Evolutionary conservation across 768 basidiomycete species (phyloP).

Genomic region (Trametes maxima): DNA sequence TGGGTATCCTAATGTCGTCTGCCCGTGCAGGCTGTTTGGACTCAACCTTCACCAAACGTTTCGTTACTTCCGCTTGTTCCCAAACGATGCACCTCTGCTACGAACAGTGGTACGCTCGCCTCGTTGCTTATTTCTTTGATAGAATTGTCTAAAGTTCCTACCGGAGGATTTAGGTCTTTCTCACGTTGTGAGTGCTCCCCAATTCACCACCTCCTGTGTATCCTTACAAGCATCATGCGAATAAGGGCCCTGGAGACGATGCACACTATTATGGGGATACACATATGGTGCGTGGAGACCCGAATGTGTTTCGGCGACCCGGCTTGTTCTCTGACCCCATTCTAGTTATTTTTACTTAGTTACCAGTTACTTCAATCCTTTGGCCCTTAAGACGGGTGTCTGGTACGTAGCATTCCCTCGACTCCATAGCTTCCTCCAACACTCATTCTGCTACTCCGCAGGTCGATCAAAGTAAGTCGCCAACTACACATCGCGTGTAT

Average conservation of each 20-base stretch:
- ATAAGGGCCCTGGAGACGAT: not conserved
- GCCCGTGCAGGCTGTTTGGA: not conserved
- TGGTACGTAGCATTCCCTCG: not conserved
- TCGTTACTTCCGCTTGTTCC: not conserved
- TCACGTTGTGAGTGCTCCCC: too few species aligned
- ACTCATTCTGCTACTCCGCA: not conserved
- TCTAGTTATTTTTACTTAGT: not conserved
- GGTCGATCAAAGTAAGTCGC: not conserved
- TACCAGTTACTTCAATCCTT: not conserved
- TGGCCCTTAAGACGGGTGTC: not conserved
- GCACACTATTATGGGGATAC: constrained; percentile 1
- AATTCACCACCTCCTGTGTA: not conserved
- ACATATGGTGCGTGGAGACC: not conserved
- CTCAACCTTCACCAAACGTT: not conserved
- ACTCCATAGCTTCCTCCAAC: not conserved
- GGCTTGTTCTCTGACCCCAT: too few species aligned
- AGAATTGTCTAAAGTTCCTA: too few species aligned
- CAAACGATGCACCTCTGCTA: not conserved
- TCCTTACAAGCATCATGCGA: not conserved
- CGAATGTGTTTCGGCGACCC: too few species aligned
- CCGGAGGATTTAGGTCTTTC: too few species aligned
- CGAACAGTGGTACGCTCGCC: not conserved
- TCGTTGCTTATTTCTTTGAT: too few species aligned
- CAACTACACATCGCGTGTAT: too few species aligned
- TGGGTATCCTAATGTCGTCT: too few species aligned